These are phyloP conservation scores for Symmetrospora coprosmae DNA, from an alignment of 768 basidiomycete genomes.

Conservation along the genomic window DNA sequence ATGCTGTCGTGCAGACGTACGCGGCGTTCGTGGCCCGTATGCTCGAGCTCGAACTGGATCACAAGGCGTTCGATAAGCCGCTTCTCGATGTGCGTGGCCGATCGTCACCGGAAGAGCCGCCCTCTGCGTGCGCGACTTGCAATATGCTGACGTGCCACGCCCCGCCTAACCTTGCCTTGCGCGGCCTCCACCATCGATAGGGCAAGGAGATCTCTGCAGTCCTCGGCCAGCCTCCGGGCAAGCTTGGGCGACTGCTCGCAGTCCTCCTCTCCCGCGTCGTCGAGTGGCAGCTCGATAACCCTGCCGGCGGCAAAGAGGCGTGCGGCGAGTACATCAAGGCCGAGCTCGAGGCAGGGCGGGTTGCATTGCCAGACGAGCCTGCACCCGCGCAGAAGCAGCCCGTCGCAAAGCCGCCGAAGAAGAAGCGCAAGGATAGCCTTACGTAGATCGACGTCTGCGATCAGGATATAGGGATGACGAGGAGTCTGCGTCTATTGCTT, in stretches of 20 bases:
- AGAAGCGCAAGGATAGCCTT: background rate
- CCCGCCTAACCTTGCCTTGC: no score
- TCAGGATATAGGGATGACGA: background rate
- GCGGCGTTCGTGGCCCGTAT: conserved; percentile 51
- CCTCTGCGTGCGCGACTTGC: no score
- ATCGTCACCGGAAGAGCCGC: background rate
- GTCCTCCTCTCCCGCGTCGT: conserved; percentile 52
- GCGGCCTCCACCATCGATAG: no score
- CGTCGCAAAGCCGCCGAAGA: background rate
- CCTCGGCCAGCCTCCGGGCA: conserved; percentile 46
- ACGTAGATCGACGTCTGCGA: background rate
- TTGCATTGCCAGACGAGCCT: background rate
- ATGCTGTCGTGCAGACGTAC: conserved; percentile 48
- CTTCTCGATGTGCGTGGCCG: conserved; percentile 51
- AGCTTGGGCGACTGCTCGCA: conserved; percentile 58
- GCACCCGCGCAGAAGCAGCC: background rate
- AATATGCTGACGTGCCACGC: background rate
- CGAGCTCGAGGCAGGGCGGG: conserved; percentile 38
- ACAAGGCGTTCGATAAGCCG: conserved; percentile 53
- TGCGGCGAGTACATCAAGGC: conserved; percentile 56
- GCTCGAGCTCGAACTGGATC: conserved; percentile 49
- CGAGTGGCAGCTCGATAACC: conserved; percentile 74
- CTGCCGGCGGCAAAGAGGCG: conserved; percentile 50
- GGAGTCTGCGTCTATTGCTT: no score
- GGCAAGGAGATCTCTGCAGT: conserved; percentile 52